Evolutionary conservation across 345 rosid species (phyloP).

Genomic region (Populus tremula): DNA sequence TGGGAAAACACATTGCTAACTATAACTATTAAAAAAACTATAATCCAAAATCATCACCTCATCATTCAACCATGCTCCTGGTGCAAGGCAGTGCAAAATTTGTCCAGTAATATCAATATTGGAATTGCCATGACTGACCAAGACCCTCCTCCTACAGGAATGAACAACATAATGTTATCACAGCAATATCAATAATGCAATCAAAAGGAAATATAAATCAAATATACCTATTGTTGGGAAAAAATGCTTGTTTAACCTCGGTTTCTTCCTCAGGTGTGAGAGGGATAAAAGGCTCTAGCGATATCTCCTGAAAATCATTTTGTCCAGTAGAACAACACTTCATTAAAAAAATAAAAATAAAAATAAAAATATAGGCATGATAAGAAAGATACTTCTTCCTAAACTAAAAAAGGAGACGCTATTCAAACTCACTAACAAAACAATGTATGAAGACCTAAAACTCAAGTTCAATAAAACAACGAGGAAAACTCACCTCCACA

Average conservation of each 20-base stretch:
- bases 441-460: background rate
- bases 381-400: background rate
- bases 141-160: constrained; percentile 49
- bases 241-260: constrained; percentile 51
- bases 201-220: constrained; percentile 6
- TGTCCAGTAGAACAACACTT: background rate
- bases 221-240: constrained; percentile 49
- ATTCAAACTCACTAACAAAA: background rate
- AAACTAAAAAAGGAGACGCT: background rate
- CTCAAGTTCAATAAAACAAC: constrained; percentile 6
- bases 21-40: background rate
- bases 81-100: constrained; percentile 64
- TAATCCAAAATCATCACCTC: constrained; percentile 52
- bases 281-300: constrained; percentile 62
- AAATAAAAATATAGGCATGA: background rate
- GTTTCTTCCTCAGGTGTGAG: constrained; percentile 69
- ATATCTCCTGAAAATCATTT: constrained; percentile 43
- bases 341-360: background rate
- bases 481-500: constrained; percentile 31
- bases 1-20: background rate
- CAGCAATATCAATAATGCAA: constrained; percentile 8
- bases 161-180: constrained; percentile 12
- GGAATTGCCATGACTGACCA: constrained; percentile 59
- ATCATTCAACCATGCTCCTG: constrained; percentile 87
- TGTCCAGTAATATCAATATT: constrained; percentile 73